Evolutionary conservation across 768 basidiomycete species (phyloP).

Genomic region (Lactifluus subvellereus): DNA sequence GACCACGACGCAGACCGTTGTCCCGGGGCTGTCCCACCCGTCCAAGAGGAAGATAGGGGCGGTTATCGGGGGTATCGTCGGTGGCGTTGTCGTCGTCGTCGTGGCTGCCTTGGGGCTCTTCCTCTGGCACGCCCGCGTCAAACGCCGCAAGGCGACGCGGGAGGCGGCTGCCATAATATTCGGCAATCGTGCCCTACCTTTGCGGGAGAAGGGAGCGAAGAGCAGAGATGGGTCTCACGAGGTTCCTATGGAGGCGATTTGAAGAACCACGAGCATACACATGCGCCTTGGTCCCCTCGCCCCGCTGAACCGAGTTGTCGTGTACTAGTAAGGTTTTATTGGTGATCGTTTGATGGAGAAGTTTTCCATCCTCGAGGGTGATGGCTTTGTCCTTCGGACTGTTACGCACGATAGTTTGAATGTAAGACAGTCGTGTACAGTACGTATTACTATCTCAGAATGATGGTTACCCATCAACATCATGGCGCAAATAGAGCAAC

Average conservation of each 20-base stretch:
- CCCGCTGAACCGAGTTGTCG: no score
- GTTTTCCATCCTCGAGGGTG: background rate
- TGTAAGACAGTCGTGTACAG: background rate
- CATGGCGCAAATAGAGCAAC: background rate
- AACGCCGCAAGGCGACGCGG: constrained; percentile 8
- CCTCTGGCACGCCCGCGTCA: constrained; percentile 12
- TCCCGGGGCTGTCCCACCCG: background rate
- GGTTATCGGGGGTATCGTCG: constrained; percentile 1
- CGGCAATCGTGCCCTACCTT: background rate
- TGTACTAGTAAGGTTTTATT: background rate
- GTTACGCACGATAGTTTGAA: background rate
- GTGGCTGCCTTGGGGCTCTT: background rate
- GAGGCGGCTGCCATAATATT: constrained; percentile 1
- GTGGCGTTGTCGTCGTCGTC: background rate
- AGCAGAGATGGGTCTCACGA: background rate
- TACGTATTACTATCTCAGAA: background rate
- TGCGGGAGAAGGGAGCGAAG: constrained; percentile 11
- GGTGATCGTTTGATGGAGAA: background rate
- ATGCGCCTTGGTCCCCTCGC: no score
- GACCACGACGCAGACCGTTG: constrained; percentile 2
- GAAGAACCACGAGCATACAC: background rate
- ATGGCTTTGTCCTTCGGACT: background rate
- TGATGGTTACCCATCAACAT: background rate
- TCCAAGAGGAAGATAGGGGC: background rate
- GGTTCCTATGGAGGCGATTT: background rate